These are phyloP conservation scores for Artemisia annua DNA, from an alignment of 129 eudicot genomes.

Conservation along the genomic window DNA sequence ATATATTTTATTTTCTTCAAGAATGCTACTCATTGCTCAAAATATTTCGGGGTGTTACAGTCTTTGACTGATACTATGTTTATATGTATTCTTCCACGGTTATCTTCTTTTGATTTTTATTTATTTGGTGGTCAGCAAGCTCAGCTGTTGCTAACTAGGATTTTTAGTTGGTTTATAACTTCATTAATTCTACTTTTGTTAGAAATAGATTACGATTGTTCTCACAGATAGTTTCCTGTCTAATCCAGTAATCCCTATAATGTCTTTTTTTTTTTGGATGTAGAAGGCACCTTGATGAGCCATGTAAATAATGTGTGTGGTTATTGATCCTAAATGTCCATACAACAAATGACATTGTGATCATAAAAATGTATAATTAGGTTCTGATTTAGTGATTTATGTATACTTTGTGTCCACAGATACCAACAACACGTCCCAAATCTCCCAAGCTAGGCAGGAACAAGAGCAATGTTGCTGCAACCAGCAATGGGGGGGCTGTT, in stretches of 20 bases:
- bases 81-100: neutral
- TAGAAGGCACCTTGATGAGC: neutral
- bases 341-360: neutral
- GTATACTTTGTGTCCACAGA: slow-evolving; percentile 35
- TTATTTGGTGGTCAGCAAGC: neutral
- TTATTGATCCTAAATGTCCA: neutral
- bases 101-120: slow-evolving; percentile 3
- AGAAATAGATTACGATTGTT: neutral
- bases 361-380: neutral
- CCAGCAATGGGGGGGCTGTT: slow-evolving; percentile 37
- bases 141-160: neutral
- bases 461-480: slow-evolving; percentile 43
- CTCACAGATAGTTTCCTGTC: neutral
- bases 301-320: neutral
- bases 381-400: slow-evolving; percentile 8
- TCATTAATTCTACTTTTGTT: neutral
- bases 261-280: neutral
- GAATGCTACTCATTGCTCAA: neutral
- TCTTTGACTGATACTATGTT: neutral
- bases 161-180: neutral
- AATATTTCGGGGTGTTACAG: neutral
- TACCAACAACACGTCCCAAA: slow-evolving; percentile 85
- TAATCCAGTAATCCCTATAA: neutral
- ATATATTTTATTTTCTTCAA: neutral
- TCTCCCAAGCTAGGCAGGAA: slow-evolving; percentile 95